A percentile compares a stretch with the other conserved stretches of the same genome.
Conservation (phyloP, 1,284 basidiomycete species). For the Puccinia hordei region DNA sequence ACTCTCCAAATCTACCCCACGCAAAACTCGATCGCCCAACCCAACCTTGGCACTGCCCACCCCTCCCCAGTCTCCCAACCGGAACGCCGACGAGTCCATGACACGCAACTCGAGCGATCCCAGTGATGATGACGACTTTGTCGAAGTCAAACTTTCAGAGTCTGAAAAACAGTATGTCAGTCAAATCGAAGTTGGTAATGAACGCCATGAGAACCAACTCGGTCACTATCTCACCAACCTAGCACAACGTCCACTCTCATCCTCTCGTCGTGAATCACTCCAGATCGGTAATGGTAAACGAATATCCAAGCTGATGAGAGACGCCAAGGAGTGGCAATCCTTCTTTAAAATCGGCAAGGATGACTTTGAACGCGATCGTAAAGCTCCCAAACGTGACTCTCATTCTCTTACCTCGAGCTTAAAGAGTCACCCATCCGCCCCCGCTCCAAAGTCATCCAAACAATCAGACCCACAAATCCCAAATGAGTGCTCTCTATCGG, state of each 20-base stretch:
- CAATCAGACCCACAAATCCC: too few relatives aligned
- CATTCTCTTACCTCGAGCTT: conserved; percentile 5
- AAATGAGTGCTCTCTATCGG: background rate
- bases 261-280: background rate
- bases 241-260: conserved; percentile 9
- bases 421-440: background rate
- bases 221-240: conserved; percentile 31
- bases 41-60: background rate
- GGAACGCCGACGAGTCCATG: background rate
- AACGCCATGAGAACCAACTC: conserved; percentile 19
- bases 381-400: conserved; percentile 14
- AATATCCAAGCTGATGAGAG: background rate
- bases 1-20: background rate
- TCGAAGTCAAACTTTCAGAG: conserved; percentile 34
- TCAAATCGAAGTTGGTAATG: conserved; percentile 20
- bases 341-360: conserved; percentile 46
- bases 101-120: background rate
- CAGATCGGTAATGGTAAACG: background rate
- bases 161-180: conserved; percentile 37
- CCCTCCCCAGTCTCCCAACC: conserved; percentile 24
- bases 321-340: conserved; percentile 34
- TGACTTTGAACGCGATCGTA: conserved; percentile 38
- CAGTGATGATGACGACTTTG: conserved; percentile 37
- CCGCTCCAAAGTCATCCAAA: background rate
- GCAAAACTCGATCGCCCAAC: background rate